Base-by-base conservation (phyloP, 495 filamentous ascomycete genomes). In the Bathelium albidoporum region DNA sequence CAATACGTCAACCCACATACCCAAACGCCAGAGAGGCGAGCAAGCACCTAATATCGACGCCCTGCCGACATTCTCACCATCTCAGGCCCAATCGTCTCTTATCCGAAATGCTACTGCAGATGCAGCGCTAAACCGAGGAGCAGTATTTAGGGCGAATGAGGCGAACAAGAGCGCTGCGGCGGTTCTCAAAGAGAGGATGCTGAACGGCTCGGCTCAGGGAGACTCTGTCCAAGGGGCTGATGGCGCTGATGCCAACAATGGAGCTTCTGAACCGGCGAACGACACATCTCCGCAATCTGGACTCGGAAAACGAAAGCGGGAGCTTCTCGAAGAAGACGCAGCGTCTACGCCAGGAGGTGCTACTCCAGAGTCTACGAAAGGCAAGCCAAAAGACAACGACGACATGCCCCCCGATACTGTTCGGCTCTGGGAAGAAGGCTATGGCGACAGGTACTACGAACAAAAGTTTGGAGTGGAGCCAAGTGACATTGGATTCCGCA, bases 141-240 rank as follows among this genome's bases (percentile, higher is more conserved):
- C 82, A n/a, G 79, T 89, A 32, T 83, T 86, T 64, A 84, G 87
- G 67, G 87, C 88, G 28, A 96, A 94, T 68, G 77, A 85, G 64
- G 89, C 91, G 64, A 98, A 98, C 76, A 95, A 94, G 77, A 96
- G 90, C 72, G 94, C 94, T 49, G 94, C 94, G 31, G 90, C 90
- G 53, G 86, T 87, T 32, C 77, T 99, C 61, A 97, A 95, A 78
- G 88, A 83, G 66, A 86, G 89, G 69, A 79, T 96, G 49, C 81
- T 89, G 66, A 72, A 72, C 28, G 80, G 24, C 11, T 28, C 49
- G 7, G 2, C 29, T 83, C 65, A 77, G 65, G 63, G 66, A 72
- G n/a, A 61, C 69, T 49, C 66, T n/a, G 26, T 9, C 49, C 24
- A 39, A 5, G 71, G 70, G 10, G 65, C 65, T 5, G 24, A 65